phyloP scores from a whole-genome alignment of 176 grass and related monocot genomes.

The Miscanthus lutarioriparius region DNA sequence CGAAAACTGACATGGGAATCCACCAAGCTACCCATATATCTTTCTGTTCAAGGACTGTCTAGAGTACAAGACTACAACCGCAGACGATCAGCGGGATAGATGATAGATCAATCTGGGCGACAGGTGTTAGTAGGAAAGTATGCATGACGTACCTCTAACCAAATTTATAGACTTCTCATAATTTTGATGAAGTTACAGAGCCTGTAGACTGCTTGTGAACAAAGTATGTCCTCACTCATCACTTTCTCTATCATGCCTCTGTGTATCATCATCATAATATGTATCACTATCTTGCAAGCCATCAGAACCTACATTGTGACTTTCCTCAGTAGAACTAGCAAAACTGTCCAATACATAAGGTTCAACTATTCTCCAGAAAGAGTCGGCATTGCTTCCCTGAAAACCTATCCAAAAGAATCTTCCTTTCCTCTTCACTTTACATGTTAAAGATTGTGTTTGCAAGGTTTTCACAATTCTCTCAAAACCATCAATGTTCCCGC shows the following conservation, averaged over 20 bases:
- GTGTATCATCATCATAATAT: slow-evolving; percentile 45
- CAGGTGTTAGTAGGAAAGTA: slow-evolving; percentile 11
- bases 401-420: slow-evolving; percentile 85
- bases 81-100: background rate
- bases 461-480: slow-evolving; percentile 74
- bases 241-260: background rate
- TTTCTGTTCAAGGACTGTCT: slow-evolving; percentile 6
- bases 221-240: background rate
- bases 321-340: slow-evolving; percentile 17
- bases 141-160: slow-evolving; percentile 18
- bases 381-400: slow-evolving; percentile 66
- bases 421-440: slow-evolving; percentile 90
- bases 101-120: slow-evolving; percentile 23
- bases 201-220: slow-evolving; percentile 1
- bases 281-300: slow-evolving; percentile 24
- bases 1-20: background rate
- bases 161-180: background rate
- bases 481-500: slow-evolving; percentile 56
- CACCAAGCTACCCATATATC: background rate
- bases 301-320: background rate
- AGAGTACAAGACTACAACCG: slow-evolving; percentile 12
- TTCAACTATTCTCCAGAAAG: slow-evolving; percentile 68
- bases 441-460: slow-evolving; percentile 49
- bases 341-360: slow-evolving; percentile 64
- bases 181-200: background rate